These are phyloP conservation scores for Claviceps digitariae DNA, from an alignment of 2,329 filamentous ascomycete species.

Conservation along the genomic window DNA sequence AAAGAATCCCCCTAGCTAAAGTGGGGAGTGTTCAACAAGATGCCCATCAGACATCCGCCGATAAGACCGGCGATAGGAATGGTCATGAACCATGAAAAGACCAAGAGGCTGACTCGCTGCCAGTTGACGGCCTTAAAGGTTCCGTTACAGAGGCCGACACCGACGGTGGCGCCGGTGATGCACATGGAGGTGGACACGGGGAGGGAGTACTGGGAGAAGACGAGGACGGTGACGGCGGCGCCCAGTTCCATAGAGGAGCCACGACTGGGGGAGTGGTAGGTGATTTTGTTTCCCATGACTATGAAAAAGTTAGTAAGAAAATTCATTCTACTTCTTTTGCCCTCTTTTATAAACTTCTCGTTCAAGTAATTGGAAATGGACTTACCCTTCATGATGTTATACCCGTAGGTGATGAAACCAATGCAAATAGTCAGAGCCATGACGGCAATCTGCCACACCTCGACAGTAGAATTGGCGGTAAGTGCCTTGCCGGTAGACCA, in stretches of 20 bases:
- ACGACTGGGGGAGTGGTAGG: conserved; percentile 47
- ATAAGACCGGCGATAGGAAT: conserved; percentile 29
- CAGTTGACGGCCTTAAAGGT: conserved; percentile 61
- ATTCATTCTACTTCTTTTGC: background rate
- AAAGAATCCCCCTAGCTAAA: conserved; percentile 9
- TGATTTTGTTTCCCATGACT: conserved; percentile 75
- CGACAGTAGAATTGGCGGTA: conserved; percentile 49
- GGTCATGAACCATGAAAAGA: conserved; percentile 46
- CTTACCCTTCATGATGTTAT: conserved; percentile 72
- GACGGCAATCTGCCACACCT: conserved; percentile 65
- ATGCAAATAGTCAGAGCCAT: conserved; percentile 48
- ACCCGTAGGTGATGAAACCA: conserved; percentile 62
- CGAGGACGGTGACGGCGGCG: conserved; percentile 59
- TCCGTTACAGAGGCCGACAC: conserved; percentile 66
- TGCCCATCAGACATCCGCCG: conserved; percentile 26
- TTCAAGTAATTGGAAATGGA: too few relatives aligned
- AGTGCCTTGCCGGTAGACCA: conserved; percentile 51
- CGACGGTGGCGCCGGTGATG: conserved; percentile 67
- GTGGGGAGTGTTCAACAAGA: conserved; percentile 27
- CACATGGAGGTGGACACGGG: conserved; percentile 70
- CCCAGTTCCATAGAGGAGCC: conserved; percentile 68
- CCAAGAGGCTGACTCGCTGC: conserved; percentile 54
- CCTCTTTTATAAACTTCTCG: too few relatives aligned
- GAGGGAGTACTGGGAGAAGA: conserved; percentile 63
- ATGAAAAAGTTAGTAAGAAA: background rate